A percentile compares a stretch with the other conserved stretches of the same genome.
phyloP scores from a whole-genome alignment of 345 rosid species.

The Brassica napus region DNA sequence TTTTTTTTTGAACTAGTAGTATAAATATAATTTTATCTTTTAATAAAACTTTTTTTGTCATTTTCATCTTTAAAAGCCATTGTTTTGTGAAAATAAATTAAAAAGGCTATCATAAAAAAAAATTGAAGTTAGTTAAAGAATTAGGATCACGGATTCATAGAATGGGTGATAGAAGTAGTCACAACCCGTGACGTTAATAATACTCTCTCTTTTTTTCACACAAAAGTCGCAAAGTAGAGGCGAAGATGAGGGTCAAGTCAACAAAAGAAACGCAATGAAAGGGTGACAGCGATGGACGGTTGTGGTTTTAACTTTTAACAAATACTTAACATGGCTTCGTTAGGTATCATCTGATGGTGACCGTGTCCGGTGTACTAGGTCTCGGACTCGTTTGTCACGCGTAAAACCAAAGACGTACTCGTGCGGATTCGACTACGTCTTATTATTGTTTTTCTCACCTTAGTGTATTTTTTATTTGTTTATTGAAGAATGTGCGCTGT shows the following conservation, averaged over 20 bases:
- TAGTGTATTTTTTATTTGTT: neutral
- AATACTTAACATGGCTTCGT: constrained; percentile 4
- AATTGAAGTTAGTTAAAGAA: neutral
- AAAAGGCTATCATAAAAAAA: no score
- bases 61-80: no score
- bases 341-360: constrained; percentile 31
- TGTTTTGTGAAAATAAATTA: no score
- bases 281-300: constrained; percentile 18
- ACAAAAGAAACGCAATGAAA: constrained; percentile 28
- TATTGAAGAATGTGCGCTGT: constrained; percentile 21
- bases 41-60: no score
- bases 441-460: neutral
- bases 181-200: neutral
- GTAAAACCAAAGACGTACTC: constrained; percentile 5
- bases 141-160: neutral
- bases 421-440: constrained; percentile 14
- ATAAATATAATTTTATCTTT: no score
- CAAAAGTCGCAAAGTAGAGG: neutral
- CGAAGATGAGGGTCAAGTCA: constrained; percentile 25
- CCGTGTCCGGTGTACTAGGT: constrained; percentile 3
- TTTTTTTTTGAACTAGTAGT: no score
- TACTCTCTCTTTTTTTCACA: neutral
- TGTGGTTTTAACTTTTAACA: constrained; percentile 21
- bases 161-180: neutral
- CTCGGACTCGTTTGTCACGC: constrained; percentile 23